Conservation (phyloP, 1,284 basidiomycete species). For the Leccinum subfulvum region DNA sequence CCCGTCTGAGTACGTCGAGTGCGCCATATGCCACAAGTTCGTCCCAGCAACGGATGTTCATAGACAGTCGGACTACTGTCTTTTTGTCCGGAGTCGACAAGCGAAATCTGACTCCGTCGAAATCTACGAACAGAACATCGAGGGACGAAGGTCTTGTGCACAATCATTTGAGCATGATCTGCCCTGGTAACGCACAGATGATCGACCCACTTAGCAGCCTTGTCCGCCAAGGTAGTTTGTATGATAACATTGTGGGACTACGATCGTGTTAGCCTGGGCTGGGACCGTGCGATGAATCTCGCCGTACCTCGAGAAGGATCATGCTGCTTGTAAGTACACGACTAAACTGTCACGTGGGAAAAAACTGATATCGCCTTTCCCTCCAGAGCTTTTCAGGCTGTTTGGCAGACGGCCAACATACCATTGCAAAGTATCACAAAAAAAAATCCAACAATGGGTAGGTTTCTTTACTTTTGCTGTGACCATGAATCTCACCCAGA, state of each 20-base stretch:
- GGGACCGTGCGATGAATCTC: slow-evolving; percentile 7
- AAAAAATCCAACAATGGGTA: slow-evolving; percentile 29
- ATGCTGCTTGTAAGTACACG: slow-evolving; percentile 29
- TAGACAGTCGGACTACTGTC: slow-evolving; percentile 82
- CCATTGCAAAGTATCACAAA: slow-evolving; percentile 15
- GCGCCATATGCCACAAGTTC: slow-evolving; percentile 91
- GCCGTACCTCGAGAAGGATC: slow-evolving; percentile 69
- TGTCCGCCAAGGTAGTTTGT: slow-evolving; percentile 87
- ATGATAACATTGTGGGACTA: slow-evolving; percentile 93
- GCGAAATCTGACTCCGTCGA: slow-evolving; percentile 95
- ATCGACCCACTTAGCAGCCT: slow-evolving; percentile 70
- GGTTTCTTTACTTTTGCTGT: background rate
- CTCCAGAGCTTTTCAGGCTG: slow-evolving; percentile 21
- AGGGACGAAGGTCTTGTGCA: slow-evolving; percentile 75
- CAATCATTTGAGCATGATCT: slow-evolving; percentile 17
- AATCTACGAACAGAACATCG: slow-evolving; percentile 97
- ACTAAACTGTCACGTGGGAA: slow-evolving; percentile 32
- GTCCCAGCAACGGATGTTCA: slow-evolving; percentile 97
- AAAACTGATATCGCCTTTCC: slow-evolving; percentile 24
- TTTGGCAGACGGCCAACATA: slow-evolving; percentile 10
- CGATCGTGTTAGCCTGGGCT: slow-evolving; percentile 11
- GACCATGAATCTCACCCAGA: slow-evolving; percentile 18
- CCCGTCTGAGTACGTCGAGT: slow-evolving; percentile 73
- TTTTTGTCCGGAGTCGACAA: slow-evolving; percentile 86
- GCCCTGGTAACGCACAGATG: slow-evolving; percentile 1